Base-by-base conservation (phyloP, 2,329 filamentous ascomycete genomes). In the Aureobasidium sp. region DNA sequence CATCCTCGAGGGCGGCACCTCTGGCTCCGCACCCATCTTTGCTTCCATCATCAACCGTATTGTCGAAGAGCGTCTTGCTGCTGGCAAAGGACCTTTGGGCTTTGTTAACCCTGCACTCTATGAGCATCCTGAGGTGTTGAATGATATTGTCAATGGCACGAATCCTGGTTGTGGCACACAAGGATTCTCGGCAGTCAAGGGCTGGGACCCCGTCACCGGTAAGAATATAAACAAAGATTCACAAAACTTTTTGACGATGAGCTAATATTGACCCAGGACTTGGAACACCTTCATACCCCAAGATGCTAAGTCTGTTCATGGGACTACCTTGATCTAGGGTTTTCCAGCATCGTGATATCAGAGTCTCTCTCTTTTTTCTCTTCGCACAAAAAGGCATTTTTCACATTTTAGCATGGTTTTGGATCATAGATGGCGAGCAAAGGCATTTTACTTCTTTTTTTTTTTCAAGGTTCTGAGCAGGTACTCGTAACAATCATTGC, bases 101-200 rank as follows among this genome's bases (percentile, higher is more conserved):
- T 75, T 76, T 62, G 62, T 76, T 19, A 71, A 71, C 61, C 68
- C 69, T 3, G 61, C 63, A 1, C 61, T 71, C 2, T 71, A 71
- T 48, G n/a, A 42, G 11, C 60, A 69, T 60, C 67, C 68, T 15
- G 42, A 64, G 42, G 66, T 68, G 12, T 60, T 70, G 17, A 67
- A 69, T 37, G 68, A 69, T 54, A 67, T 70, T 45, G 66, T 60
- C 3, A 64, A 67, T 29, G 69, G 66, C 31, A 64, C 65, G 0
- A 74, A 74, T 61, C 68, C 66, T n/a, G 72, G 71, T 2, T 75
- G 73, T 63, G 70, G 70, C 5, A 68, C 68, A 1, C 15, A 64
- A 15, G 68, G 68, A 6, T 68, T 68, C 37, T 48, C 14, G 29
- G 61, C 59, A 15, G 62, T 60, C 35, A 48, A 48, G 42, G 65